These are phyloP conservation scores for Peziza echinospora DNA, from an alignment of 495 filamentous ascomycete species.

Conservation along the genomic window DNA sequence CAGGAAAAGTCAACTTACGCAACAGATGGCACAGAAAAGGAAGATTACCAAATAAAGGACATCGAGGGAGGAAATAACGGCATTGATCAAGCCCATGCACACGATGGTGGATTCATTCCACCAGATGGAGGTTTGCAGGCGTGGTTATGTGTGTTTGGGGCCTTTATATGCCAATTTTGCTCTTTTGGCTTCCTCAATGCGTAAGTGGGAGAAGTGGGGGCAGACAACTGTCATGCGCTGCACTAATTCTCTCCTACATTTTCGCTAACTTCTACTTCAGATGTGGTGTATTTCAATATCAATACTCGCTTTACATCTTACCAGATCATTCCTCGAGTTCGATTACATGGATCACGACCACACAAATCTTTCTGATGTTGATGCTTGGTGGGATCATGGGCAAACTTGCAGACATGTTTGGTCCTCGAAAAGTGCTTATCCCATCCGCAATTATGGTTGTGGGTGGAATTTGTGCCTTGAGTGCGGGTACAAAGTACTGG, in stretches of 20 bases:
- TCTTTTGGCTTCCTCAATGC: constrained; percentile 9
- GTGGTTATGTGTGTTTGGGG: constrained; percentile 2
- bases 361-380: constrained; percentile 4
- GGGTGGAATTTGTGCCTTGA: constrained; percentile 1
- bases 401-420: constrained; percentile 1
- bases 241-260: too few species aligned
- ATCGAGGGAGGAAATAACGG: too few species aligned
- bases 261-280: too few species aligned
- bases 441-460: background rate
- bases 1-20: too few species aligned
- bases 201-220: too few species aligned
- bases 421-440: constrained; percentile 2
- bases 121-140: constrained; percentile 5
- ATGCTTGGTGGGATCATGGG: constrained; percentile 2
- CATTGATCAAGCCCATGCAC: too few species aligned
- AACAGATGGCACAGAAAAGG: too few species aligned
- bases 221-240: too few species aligned
- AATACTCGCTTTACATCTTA: background rate
- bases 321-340: background rate
- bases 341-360: constrained; percentile 5
- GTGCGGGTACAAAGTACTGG: constrained; percentile 4
- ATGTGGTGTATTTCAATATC: constrained; percentile 5
- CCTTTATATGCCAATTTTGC: constrained; percentile 5
- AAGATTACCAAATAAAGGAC: too few species aligned
- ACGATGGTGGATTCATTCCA: background rate